Evolutionary conservation across 257 asterid species (phyloP), one percentile per base, ranked within the genome.

Genomic region (Ligustrum vulgare): DNA sequence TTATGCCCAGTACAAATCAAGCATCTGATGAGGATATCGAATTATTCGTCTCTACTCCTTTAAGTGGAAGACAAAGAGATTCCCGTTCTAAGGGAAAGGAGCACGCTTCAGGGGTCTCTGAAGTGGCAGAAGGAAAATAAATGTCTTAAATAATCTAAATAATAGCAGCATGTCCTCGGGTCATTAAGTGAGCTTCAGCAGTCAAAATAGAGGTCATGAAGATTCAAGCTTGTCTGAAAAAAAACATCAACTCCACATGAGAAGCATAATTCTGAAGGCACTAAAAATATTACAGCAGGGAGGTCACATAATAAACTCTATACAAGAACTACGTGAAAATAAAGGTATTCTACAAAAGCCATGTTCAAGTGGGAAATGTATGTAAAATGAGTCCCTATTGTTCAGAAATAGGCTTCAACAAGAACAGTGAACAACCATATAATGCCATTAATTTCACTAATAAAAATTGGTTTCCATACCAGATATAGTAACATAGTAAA

Each of bases 91-190:
- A 56, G 9, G 47, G n/a, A 63, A 58, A 69, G 36, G 77, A 69
- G 35, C 33, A 36, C 69, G n/a, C 15, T 60, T 77, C 71, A 67
- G 33, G 54, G 64, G 74, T 47, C 70, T 56, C 72, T 77, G 74
- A 72, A 79, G 68, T 71, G 60, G 81, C 73, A 77, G 87, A 67
- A 76, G 80, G 64, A 67, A 73, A 69, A 74, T 34, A 45, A 81
- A 69, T 69, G 70, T 34, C 69, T 28, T 72, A 33, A 47, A 80
- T 79, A 77, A 70, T 78, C 43, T 47, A 33, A 69, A 78, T 71
- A 77, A 67, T 23, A 66, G 82, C 56, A 77, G 80, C 49, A 60
- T 72, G 69, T 66, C 84, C 69, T 66, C 83, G 62, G 80, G 80
- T 70, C 68, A 71, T 77, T 81, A 77, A 76, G 82, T 49, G 64